Base-by-base conservation (phyloP, 2,329 filamentous ascomycete genomes). In the Calonectria montana region DNA sequence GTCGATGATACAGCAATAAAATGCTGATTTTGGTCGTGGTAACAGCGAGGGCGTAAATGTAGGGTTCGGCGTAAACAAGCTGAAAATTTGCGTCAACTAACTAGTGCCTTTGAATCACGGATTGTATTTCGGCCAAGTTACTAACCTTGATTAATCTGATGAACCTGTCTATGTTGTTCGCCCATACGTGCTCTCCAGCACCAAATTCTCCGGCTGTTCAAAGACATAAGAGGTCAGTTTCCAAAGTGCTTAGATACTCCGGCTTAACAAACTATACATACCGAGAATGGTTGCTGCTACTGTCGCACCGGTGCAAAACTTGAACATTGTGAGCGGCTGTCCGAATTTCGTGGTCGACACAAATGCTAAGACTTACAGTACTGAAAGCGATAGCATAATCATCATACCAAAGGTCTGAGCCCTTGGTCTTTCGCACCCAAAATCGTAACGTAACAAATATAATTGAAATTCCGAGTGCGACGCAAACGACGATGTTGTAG, bases 171-270 rank as follows among this genome's bases (percentile, higher is more conserved):
- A 72, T 62, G 6, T 72, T 31, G 50, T 41, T 69, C 9, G 66
- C 25, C 70, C 70, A 72, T 18, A 70, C 47, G 35, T 72, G 70
- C 25, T 72, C 67, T 55, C 70, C 70, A n/a, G 70, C 70, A 16
- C 70, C 70, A 50, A 61, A 45, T 27, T 41, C 41, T 57, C 70
- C 70, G 27, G 70, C 70, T 72, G n/a, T 41, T 29, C 35, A 35
- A 25, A 59, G 13, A 35, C 12, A 23, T 1, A 27, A 10, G 9
- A n/a, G 15, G 13, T 59, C 15, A 59, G 53, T 59, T 59, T 27
- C 53, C 21, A 39, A 39, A 3, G n/a, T 3, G 12, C 4, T 7
- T 5, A 16, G 8, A 27, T 7, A 23, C 7, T 6, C 10, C 16
- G 3, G 5, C 12, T 35, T 25, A 35, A 27, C 39, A 7, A 27